Base-by-base conservation (phyloP, 2,329 filamentous ascomycete genomes). In the Diaporthe ilicicola region DNA sequence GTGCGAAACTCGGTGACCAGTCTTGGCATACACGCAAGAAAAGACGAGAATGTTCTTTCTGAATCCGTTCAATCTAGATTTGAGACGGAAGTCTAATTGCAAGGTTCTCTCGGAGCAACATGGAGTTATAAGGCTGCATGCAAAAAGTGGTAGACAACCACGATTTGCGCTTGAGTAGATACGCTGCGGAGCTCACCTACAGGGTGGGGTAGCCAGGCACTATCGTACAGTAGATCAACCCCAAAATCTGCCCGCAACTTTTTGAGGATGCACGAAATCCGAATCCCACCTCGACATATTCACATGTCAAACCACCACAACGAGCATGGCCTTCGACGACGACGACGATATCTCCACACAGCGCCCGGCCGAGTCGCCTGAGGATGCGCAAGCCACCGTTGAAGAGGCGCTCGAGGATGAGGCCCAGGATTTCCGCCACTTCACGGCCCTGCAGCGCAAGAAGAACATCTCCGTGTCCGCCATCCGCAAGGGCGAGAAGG, bases 401-500 rank as follows among this genome's bases (percentile, higher is more conserved):
- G 90, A 93, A 70, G 86, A 90, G 59, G 90, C 90, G 73, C 86
- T 91, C 67, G 92, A 92, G 50, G 95, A 97, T 76, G 93, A 95
- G 79, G 89, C 91, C 2, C 94, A 95, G 77, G 95, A 98, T 82
- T 98, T 95, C 81, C 91, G 93, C 74, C 91, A 95, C 73, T 91
- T 91, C 73, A 83, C 84, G 4, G 83, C 86, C 37, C 81, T 87
- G 73, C 79, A 83, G 72, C 88, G 88, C 77, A 82, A 84, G 67
- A 82, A 84, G 65, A 82, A 84, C 56, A 81, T 86, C 53, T 87
- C 86, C 10, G 81, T 85, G 64, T 89, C 90, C 76, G 88, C 95
- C 13, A 94, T 97, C 44, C 94, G 95, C 75, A 94, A 94, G 74
- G 96, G 96, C 72, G 94, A 97, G 80, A 99, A 99, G 81, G 96